These are phyloP conservation scores for Arachis monticola DNA, from an alignment of 331 rosid genomes.

Conservation along the genomic window DNA sequence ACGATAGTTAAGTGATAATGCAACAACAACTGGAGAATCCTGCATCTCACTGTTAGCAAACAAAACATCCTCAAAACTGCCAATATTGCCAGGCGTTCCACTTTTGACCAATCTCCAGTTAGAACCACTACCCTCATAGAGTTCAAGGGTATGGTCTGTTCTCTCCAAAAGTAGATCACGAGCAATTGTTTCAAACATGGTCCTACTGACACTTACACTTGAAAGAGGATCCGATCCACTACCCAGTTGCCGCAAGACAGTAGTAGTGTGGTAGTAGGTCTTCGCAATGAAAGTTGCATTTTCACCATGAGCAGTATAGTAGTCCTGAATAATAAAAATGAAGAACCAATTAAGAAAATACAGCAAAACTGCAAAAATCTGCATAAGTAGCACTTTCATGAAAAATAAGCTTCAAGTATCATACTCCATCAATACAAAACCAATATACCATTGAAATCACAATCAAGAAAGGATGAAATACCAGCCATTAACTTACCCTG, in stretches of 20 bases:
- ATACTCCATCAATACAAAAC: constrained; percentile 15
- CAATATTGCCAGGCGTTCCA: constrained; percentile 96
- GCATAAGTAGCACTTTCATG: constrained; percentile 15
- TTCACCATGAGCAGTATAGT: constrained; percentile 92
- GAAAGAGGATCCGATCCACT: constrained; percentile 75
- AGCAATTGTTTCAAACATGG: constrained; percentile 84
- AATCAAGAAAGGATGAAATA: constrained; percentile 1
- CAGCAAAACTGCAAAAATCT: background rate
- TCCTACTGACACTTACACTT: constrained; percentile 80
- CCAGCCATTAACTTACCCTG: constrained; percentile 63
- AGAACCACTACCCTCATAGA: constrained; percentile 93
- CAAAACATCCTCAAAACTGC: constrained; percentile 86
- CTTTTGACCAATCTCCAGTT: constrained; percentile 82
- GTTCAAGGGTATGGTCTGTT: constrained; percentile 91
- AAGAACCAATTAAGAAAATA: constrained; percentile 21
- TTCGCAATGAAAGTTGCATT: constrained; percentile 91
- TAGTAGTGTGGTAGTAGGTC: constrained; percentile 87
- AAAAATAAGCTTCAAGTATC: background rate
- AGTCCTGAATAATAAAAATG: constrained; percentile 63
- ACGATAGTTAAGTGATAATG: constrained; percentile 64
- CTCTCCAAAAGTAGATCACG: constrained; percentile 92
- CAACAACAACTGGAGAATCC: constrained; percentile 87
- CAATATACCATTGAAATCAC: constrained; percentile 11
- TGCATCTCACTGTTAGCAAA: constrained; percentile 99
- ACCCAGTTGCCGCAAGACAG: constrained; percentile 83